These are phyloP conservation scores for Alternaria arborescens DNA, from an alignment of 2,329 filamentous ascomycete genomes.

Conservation along the genomic window DNA sequence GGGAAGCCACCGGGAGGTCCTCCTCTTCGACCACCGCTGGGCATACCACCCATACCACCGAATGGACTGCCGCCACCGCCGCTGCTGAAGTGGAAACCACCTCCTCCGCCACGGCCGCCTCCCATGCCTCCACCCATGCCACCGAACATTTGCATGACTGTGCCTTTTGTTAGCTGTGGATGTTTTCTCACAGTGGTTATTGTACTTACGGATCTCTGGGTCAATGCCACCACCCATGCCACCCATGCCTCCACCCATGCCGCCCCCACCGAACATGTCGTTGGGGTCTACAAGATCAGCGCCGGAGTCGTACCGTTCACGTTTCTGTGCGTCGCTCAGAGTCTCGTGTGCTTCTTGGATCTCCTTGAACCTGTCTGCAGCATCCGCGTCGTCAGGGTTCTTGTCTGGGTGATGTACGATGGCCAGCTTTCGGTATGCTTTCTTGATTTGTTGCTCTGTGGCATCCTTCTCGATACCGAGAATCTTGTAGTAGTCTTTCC, in stretches of 20 bases:
- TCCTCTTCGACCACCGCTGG: constrained; percentile 43
- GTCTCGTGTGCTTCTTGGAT: constrained; percentile 97
- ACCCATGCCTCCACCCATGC: constrained; percentile 34
- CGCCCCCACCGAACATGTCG: constrained; percentile 78
- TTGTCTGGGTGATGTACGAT: constrained; percentile 97
- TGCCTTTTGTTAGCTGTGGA: constrained; percentile 17
- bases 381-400: constrained; percentile 85
- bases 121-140: constrained; percentile 61
- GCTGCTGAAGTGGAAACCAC: constrained; percentile 55
- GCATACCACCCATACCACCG: constrained; percentile 48
- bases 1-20: constrained; percentile 46
- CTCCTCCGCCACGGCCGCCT: constrained; percentile 57
- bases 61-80: constrained; percentile 52
- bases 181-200: background rate
- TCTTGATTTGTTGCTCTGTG: constrained; percentile 86
- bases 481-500: constrained; percentile 99
- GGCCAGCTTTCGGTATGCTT: constrained; percentile 93
- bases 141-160: constrained; percentile 52
- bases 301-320: constrained; percentile 88
- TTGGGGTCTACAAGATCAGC: constrained; percentile 88
- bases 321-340: constrained; percentile 92
- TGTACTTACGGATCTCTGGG: constrained; percentile 45
- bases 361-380: constrained; percentile 95
- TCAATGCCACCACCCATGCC: constrained; percentile 64
- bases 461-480: constrained; percentile 87